Evolutionary conservation across 768 basidiomycete species (phyloP), one percentile per base, ranked within the genome.

Genomic region (Pleurotus giganteus): DNA sequence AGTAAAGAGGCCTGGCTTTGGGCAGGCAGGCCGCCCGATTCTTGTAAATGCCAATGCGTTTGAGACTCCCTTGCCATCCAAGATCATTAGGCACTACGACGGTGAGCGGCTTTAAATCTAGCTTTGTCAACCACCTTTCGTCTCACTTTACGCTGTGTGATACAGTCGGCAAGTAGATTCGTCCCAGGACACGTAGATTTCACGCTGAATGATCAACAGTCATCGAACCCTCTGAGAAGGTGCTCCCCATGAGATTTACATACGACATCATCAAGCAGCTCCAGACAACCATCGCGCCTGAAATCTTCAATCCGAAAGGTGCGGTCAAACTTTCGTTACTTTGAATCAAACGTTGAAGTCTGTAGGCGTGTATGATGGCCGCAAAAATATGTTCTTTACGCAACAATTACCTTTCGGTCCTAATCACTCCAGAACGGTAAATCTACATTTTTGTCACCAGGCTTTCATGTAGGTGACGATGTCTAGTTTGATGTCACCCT

Each of bases 51-150:
- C 74, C 31, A 91, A 88, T 64, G 78, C 83, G 28, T 88, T 86
- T 59, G 61, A 65, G 11, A 71, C 76, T 3, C 67, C 69, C 0
- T 74, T 85, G 1, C 78, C 85, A 0, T 73, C 84, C 11, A 66
- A 63, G 0, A 76, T 76, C 3, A 86, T 91, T n/a, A 75, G 81
- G 50, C 89, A 91, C 53, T 90, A 91, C 58, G 88, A 91, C 62
- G 83, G 85, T 85, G 32, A 6, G 46, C 39, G 5, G 4, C 15
- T 36, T 13, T 15, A 13, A 19, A 15, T 8, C 41, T 41, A 47
- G 56, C 55, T 45, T 36, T 54, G 56, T 50, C 11, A 8, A 45
- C 19, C 2, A 45, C 39, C 31, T 12, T 27, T 52, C n/a, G n/a
- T n/a, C n/a, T n/a, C n/a, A n/a, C n/a, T n/a, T n/a, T n/a, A n/a